A percentile compares a stretch with the other conserved stretches of the same genome.
Conservation (phyloP, 495 filamentous ascomycete genomes). For the Mytilinidion resinicola region DNA sequence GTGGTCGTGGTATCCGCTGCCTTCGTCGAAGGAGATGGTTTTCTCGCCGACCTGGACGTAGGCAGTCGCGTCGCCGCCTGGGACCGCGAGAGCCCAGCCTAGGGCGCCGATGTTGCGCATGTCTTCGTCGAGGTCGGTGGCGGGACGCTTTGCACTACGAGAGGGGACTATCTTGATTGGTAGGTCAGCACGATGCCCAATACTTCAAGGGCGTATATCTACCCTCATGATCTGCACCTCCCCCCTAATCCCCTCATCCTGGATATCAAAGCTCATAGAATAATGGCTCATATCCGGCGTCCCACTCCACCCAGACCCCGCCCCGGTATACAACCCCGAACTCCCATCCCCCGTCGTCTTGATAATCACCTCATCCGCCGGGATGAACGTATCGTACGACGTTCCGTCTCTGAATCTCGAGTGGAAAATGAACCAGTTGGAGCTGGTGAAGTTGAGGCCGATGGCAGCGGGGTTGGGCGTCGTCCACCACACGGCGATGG, state of each 20-base stretch:
- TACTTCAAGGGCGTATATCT: not conserved
- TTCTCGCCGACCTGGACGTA: not conserved
- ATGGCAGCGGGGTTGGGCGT: not conserved
- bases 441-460: not conserved
- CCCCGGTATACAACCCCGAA: not conserved
- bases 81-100: constrained; percentile 1
- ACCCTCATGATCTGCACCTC: not conserved
- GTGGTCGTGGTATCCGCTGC: not conserved
- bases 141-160: not conserved
- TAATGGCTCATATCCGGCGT: not conserved
- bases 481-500: not conserved
- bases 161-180: not conserved
- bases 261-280: not conserved
- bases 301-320: not conserved
- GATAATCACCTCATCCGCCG: not conserved
- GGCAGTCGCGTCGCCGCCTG: not conserved
- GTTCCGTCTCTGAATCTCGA: not conserved
- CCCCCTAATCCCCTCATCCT: not conserved
- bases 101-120: not conserved
- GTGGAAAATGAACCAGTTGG: not conserved
- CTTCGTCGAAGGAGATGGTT: not conserved
- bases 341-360: not conserved
- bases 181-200: no score
- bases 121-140: not conserved
- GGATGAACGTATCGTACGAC: not conserved